These are phyloP conservation scores for Suillus tomentosus DNA, from an alignment of 768 basidiomycete genomes.

Conservation along the genomic window DNA sequence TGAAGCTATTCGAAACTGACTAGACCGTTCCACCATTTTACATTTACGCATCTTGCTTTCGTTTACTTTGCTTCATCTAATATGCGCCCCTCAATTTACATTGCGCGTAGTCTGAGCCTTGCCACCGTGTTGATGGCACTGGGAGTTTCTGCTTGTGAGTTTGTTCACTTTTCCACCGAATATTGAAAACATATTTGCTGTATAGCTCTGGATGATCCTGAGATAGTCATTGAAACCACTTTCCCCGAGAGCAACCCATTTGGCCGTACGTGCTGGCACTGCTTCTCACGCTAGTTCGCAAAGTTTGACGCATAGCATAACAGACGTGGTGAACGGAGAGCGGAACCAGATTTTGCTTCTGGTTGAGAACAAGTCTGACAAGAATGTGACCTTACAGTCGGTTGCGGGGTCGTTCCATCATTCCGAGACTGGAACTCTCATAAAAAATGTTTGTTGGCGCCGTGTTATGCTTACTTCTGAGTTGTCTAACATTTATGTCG, in stretches of 20 bases:
- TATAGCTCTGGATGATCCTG: conserved; percentile 46
- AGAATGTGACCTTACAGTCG: conserved; percentile 66
- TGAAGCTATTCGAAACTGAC: conserved; percentile 6
- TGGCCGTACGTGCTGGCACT: conserved; percentile 56
- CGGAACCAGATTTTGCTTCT: conserved; percentile 64
- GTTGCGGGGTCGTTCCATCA: conserved; percentile 71
- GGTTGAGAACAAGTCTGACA: conserved; percentile 76
- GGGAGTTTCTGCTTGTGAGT: conserved; percentile 34
- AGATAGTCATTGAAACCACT: conserved; percentile 51
- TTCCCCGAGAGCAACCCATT: conserved; percentile 78
- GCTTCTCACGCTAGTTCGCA: not conserved
- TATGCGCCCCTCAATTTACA: conserved; percentile 37
- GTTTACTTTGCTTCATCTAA: conserved; percentile 10
- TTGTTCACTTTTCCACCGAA: conserved; percentile 3
- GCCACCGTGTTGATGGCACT: conserved; percentile 31
- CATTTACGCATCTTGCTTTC: not conserved
- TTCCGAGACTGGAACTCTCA: conserved; percentile 57
- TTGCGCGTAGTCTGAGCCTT: conserved; percentile 30
- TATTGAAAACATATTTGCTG: not conserved
- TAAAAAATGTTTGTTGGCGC: conserved; percentile 67
- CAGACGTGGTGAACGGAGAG: conserved; percentile 85
- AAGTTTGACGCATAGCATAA: conserved; percentile 8
- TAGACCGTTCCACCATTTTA: not conserved
- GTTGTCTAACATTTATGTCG: conserved; percentile 4
- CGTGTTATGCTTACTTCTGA: not conserved